These are phyloP conservation scores for Aureobasidium sp. DNA, from an alignment of 2,329 filamentous ascomycete species.

Conservation along the genomic window DNA sequence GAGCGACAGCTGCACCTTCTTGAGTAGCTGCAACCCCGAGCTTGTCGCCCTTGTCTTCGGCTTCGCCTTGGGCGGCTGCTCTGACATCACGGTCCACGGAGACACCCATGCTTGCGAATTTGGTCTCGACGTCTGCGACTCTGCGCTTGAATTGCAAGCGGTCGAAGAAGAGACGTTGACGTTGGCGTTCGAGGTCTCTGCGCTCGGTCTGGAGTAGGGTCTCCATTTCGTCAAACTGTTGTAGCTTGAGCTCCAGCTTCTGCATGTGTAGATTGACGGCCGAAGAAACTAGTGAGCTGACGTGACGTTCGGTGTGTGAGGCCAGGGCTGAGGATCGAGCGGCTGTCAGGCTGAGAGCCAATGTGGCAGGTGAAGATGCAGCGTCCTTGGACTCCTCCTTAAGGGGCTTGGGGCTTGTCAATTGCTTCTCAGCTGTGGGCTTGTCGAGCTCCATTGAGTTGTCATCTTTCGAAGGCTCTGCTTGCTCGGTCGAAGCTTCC, in stretches of 20 bases:
- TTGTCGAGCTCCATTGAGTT: constrained; percentile 56
- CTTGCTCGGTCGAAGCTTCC: constrained; percentile 28
- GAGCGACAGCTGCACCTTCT: neutral
- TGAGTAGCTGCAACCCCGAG: neutral
- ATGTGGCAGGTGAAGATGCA: constrained; percentile 49
- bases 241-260: constrained; percentile 91
- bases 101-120: constrained; percentile 24
- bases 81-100: neutral
- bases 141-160: constrained; percentile 83
- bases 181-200: constrained; percentile 81
- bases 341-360: constrained; percentile 79
- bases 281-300: constrained; percentile 86
- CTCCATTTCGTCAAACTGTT: constrained; percentile 96
- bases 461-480: constrained; percentile 53
- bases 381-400: constrained; percentile 42
- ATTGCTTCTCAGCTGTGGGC: constrained; percentile 31
- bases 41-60: constrained; percentile 5
- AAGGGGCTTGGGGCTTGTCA: constrained; percentile 29
- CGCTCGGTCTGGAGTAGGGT: constrained; percentile 84
- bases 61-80: constrained; percentile 4
- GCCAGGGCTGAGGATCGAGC: constrained; percentile 81
- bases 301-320: constrained; percentile 93
- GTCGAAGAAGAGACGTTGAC: constrained; percentile 91
- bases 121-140: constrained; percentile 72
- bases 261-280: constrained; percentile 91